These are phyloP conservation scores for Kluyveromyces starmeri DNA, from an alignment of 805 yeast species.

Conservation along the genomic window DNA sequence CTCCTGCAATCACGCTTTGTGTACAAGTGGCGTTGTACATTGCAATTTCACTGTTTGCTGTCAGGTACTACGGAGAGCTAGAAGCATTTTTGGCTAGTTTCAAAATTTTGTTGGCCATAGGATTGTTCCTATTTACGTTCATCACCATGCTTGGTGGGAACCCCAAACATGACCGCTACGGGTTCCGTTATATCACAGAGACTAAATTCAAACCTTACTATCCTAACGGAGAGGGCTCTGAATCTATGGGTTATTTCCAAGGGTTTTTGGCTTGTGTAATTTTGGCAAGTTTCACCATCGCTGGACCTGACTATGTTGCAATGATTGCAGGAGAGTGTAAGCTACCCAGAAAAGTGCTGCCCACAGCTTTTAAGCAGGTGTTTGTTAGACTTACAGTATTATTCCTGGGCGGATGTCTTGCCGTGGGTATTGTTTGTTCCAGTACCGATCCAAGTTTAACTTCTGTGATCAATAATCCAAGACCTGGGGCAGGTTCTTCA, in stretches of 20 bases:
- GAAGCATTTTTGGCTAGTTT: constrained; percentile 75
- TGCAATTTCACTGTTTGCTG: constrained; percentile 62
- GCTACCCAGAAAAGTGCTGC: constrained; percentile 61
- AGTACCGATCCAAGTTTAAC: constrained; percentile 54
- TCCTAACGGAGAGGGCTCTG: constrained; percentile 36
- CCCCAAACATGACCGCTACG: constrained; percentile 56
- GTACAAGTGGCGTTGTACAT: constrained; percentile 59
- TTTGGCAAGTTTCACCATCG: constrained; percentile 69
- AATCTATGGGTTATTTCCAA: constrained; percentile 50
- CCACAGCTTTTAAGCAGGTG: constrained; percentile 72
- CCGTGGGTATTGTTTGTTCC: constrained; percentile 71
- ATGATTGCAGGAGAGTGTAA: constrained; percentile 79
- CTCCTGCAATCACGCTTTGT: constrained; percentile 60
- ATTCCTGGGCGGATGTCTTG: constrained; percentile 65
- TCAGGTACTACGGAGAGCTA: constrained; percentile 66
- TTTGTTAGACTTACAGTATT: constrained; percentile 58
- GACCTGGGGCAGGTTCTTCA: constrained; percentile 71
- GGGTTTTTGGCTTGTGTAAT: constrained; percentile 64
- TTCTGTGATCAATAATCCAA: constrained; percentile 47
- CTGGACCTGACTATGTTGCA: constrained; percentile 80
- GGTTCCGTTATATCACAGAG: constrained; percentile 47
- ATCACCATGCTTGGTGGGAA: constrained; percentile 84
- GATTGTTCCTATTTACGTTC: constrained; percentile 66
- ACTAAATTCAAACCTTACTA: constrained; percentile 50
- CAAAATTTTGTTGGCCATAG: constrained; percentile 66